phyloP scores from a whole-genome alignment of 2,329 filamentous ascomycete species.

The Dactylella cylindrospora region DNA sequence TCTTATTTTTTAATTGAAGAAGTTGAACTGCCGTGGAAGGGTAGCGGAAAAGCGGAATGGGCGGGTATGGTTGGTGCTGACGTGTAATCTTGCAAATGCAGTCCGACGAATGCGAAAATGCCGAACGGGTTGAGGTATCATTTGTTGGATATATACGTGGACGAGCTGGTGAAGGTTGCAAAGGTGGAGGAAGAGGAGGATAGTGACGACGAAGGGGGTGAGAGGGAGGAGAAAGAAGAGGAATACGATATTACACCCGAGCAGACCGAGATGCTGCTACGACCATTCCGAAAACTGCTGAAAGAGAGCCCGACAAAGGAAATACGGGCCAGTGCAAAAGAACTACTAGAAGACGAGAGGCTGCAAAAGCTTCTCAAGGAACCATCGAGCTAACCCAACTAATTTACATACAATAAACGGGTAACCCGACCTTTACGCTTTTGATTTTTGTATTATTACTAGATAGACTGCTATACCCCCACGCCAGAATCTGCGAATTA shows the following conservation, averaged over 20 bases:
- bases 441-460: too few relatives aligned
- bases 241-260: constrained; percentile 52
- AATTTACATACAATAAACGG: too few relatives aligned
- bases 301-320: constrained; percentile 65
- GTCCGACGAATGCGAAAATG: constrained; percentile 59
- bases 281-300: constrained; percentile 61
- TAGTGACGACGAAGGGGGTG: constrained; percentile 51
- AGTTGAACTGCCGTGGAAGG: too few relatives aligned
- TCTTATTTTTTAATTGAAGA: neutral
- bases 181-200: constrained; percentile 54
- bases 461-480: constrained; percentile 35
- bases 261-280: constrained; percentile 57
- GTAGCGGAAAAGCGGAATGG: too few relatives aligned
- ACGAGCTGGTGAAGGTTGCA: constrained; percentile 76
- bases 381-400: constrained; percentile 2
- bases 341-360: constrained; percentile 72
- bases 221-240: constrained; percentile 53
- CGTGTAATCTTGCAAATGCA: constrained; percentile 43
- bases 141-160: constrained; percentile 84
- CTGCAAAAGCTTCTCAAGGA: constrained; percentile 58
- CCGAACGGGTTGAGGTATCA: constrained; percentile 85
- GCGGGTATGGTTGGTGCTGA: too few relatives aligned
- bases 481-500: constrained; percentile 8
- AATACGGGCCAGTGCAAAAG: constrained; percentile 67
- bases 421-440: constrained; percentile 19